Conservation (phyloP, 495 filamentous ascomycete species). For the Xylaria cubensis region DNA sequence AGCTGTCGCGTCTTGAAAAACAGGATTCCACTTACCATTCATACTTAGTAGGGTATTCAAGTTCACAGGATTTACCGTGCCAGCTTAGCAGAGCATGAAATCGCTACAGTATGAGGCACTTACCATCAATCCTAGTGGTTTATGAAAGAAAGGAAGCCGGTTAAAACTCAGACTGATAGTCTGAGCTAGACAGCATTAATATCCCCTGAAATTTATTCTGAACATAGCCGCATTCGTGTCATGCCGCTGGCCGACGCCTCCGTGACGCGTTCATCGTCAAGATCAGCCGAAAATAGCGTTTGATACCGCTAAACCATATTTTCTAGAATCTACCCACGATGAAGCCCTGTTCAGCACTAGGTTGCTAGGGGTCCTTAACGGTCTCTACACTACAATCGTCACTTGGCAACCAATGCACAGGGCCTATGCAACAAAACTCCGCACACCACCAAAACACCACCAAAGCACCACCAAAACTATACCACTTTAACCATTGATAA, state of each 20-base stretch:
- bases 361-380: not conserved
- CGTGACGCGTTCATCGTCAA: conserved; percentile 15
- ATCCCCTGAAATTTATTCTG: conserved; percentile 1
- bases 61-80: not conserved
- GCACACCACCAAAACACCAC: too few species aligned
- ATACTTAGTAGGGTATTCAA: not conserved
- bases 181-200: not conserved
- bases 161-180: not conserved
- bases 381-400: not conserved
- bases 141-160: not conserved
- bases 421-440: too few species aligned
- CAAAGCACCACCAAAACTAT: too few species aligned
- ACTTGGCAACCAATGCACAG: not conserved
- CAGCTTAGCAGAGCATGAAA: not conserved
- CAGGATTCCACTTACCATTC: not conserved
- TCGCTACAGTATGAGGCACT: not conserved
- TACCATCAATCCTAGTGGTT: not conserved
- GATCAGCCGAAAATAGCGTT: conserved; percentile 6
- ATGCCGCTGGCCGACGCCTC: conserved; percentile 16
- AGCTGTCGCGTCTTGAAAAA: not conserved
- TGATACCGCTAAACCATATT: not conserved
- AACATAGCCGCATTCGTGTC: conserved; percentile 19
- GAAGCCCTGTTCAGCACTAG: not conserved
- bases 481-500: too few species aligned
- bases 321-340: not conserved